Evolutionary conservation across 768 basidiomycete genomes (phyloP), one percentile per base, ranked within the genome.

Genomic region (Rhizopogon salebrosus): DNA sequence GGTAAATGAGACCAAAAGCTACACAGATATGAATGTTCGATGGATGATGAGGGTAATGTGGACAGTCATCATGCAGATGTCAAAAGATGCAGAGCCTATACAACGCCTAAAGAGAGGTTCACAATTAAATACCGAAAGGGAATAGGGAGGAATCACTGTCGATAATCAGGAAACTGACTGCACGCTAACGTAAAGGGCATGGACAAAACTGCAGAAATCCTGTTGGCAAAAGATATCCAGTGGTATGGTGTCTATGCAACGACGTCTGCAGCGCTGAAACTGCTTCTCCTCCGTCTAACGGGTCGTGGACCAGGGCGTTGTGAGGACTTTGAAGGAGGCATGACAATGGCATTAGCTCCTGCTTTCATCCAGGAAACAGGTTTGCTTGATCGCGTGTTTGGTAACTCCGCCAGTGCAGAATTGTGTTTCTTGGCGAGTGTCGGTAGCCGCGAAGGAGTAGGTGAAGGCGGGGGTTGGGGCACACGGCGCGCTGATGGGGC

Each of bases 191-290:
- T 3, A 31, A 13, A 13, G 13, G 11, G 31, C 2, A n/a, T 4
- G 10, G 31, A 34, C 56, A 57, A 57, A 18, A 53, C 45, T 34
- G 31, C 26, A 46, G 27, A 35, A 38, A 57, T 38, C 48, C 22
- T 39, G 51, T 49, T 48, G 41, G 51, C 31, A 16, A 34, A 31
- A 53, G 39, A 35, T n/a, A n/a, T 38, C n/a, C 37, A 45, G 11
- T 50, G 10, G 7, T 54, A 42, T 29, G 34, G 46, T 36, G 41
- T 43, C 71, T 73, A 92, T 62, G 87, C 89, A 55, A 92, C 81
- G 20, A 92, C 85, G 65, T 93, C 91, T 3, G 87, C 90, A 52
- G 85, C 77, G 64, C 92, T 92, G 68, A 93, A 93, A 61, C 92
- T 93, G 64, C 91, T 92, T 54, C 91, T 76, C 63, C 91, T 74